Base-by-base conservation (phyloP, 352 stramenopile species). In the Globisporangium mamillatum region DNA sequence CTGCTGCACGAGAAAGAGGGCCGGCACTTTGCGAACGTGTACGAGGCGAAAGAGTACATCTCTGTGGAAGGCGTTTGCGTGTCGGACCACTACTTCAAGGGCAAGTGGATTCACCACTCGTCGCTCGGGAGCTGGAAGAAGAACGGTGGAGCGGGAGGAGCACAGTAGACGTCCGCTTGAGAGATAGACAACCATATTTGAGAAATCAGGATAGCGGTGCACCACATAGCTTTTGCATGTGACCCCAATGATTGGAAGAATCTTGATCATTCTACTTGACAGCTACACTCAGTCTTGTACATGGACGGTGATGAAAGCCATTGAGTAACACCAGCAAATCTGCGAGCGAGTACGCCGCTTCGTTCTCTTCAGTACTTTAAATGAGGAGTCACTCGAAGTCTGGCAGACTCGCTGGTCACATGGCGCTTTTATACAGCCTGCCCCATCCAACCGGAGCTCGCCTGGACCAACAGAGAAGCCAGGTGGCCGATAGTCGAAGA, bases 1-100 rank as follows among this genome's bases (percentile, higher is more conserved):
- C 38, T 70, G 25, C n/a, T 74, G 41, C 53, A 70, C 29, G 68
- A 59, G 36, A 22, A 62, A 34, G 41, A 63, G 25, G 62, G 48
- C 1, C 48, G 52, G 7, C 48, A 44, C 48, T 73, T 50, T 32
- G 46, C 41, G 14, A 8, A 50, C 3, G 61, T 65, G 14, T 68
- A 46, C 8, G 22, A 62, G 6, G 61, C 59, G n/a, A 18, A 18
- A 3, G 25, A 25, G 48, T 62, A 54, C n/a, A 20, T 62, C 34
- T 52, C 63, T 25, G 46, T 68, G 16, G 67, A 72, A 10, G 62
- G 67, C 0, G n/a, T 72, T 16, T 72, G 61, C 24, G 24, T 72
- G 20, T 48, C 44, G n/a, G 60, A 66, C 29, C 12, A 44, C 44
- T 57, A 48, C 27, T 58, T 58, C 27, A 36, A 58, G 16, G 24